Percentiles rank a stretch among this genome's conserved stretches.
phyloP scores from a whole-genome alignment of 2,329 filamentous ascomycete species.

The Diaporthe vaccinii region DNA sequence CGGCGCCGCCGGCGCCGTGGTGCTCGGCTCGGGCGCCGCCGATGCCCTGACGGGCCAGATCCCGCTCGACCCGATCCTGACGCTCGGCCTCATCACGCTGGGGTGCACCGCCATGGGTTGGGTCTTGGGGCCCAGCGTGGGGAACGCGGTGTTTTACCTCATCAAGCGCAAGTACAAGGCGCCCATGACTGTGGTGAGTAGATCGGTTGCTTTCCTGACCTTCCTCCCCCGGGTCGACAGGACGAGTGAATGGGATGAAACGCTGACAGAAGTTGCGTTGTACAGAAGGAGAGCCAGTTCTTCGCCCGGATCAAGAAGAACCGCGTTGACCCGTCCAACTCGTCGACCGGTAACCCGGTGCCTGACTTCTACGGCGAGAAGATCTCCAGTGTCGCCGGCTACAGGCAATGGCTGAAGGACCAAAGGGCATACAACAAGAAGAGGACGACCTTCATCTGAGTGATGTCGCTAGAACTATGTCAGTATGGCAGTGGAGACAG shows the following conservation, averaged over 20 bases:
- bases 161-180: constrained; percentile 78
- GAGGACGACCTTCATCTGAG: constrained; percentile 74
- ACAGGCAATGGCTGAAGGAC: constrained; percentile 96
- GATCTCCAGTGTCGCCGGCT: constrained; percentile 92
- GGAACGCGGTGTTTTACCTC: constrained; percentile 83
- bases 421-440: constrained; percentile 98
- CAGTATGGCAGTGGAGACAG: background rate
- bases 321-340: constrained; percentile 90
- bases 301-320: constrained; percentile 92
- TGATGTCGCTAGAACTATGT: background rate
- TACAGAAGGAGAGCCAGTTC: constrained; percentile 92
- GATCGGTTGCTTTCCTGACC: background rate
- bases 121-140: constrained; percentile 87
- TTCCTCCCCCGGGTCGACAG: too few relatives aligned
- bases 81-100: constrained; percentile 84
- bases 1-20: constrained; percentile 72
- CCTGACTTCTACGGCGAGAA: constrained; percentile 99
- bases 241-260: background rate
- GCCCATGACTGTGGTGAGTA: constrained; percentile 79
- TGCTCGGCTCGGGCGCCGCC: constrained; percentile 78
- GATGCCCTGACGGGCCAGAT: constrained; percentile 79
- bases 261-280: constrained; percentile 16
- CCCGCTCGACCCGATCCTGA: constrained; percentile 89
- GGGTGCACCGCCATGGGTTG: constrained; percentile 69
- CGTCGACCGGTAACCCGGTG: constrained; percentile 92